These are phyloP conservation scores for Halenospora varia DNA, from an alignment of 495 filamentous ascomycete species.

Conservation along the genomic window DNA sequence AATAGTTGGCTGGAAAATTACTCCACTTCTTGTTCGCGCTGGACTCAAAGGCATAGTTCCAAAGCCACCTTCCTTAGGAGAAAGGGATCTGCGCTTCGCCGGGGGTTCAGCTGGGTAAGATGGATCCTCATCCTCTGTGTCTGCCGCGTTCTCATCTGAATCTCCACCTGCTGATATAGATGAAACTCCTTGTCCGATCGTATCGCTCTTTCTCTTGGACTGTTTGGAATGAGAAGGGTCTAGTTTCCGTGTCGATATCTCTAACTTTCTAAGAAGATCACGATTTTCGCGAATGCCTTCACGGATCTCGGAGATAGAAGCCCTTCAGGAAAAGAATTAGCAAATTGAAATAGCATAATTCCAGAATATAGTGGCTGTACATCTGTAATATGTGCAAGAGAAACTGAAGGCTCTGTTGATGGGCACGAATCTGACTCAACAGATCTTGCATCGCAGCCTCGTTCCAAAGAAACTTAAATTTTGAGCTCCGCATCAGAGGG, in stretches of 20 bases:
- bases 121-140: not conserved
- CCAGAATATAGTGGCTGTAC: too few species aligned
- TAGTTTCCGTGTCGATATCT: not conserved
- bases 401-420: not conserved
- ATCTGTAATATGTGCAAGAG: not conserved
- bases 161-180: not conserved
- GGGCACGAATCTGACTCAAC: not conserved
- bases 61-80: not conserved
- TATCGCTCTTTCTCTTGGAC: not conserved
- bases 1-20: too few species aligned
- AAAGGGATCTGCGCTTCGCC: not conserved
- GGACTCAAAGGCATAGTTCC: not conserved
- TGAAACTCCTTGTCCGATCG: not conserved
- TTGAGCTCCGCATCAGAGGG: not conserved
- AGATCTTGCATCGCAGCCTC: not conserved
- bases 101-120: not conserved
- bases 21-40: not conserved
- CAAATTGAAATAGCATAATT: too few species aligned
- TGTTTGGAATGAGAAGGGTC: not conserved
- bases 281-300: not conserved
- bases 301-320: not conserved
- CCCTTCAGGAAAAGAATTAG: not conserved
- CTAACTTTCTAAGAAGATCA: not conserved
- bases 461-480: not conserved
- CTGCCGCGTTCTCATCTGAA: not conserved